A percentile compares a stretch with the other conserved stretches of the same genome.
phyloP scores from a whole-genome alignment of 441 rosid species.

The Bruguiera hainesii region DNA sequence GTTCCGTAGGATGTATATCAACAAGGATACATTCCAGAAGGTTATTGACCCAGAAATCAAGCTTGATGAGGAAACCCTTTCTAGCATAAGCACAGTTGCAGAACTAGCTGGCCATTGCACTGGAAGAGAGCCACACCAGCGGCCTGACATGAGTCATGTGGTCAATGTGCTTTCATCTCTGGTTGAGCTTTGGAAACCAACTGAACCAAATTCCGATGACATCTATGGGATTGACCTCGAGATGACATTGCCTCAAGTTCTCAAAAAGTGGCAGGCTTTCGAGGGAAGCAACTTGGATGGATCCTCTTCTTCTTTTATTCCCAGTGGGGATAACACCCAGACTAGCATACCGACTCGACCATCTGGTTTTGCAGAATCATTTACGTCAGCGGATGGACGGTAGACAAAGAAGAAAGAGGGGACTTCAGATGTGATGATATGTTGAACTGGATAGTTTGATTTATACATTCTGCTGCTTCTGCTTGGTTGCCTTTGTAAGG shows the following conservation, averaged over 20 bases:
- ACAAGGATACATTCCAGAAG: conserved; percentile 55
- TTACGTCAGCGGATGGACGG: conserved; percentile 32
- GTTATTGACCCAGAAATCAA: conserved; percentile 56
- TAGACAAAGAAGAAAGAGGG: conserved; percentile 3
- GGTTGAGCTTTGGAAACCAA: conserved; percentile 78
- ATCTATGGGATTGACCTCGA: conserved; percentile 71
- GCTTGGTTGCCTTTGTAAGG: not conserved
- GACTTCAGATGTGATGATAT: not conserved
- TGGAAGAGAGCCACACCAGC: conserved; percentile 79
- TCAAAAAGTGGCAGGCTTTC: conserved; percentile 32
- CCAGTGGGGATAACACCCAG: conserved; percentile 32
- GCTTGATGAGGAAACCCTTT: conserved; percentile 54
- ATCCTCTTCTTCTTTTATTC: conserved; percentile 16
- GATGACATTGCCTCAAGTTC: conserved; percentile 49
- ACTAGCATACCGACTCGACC: conserved; percentile 34
- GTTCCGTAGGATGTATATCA: conserved; percentile 54
- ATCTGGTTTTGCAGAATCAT: conserved; percentile 31
- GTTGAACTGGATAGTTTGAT: not conserved
- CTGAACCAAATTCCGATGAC: conserved; percentile 63
- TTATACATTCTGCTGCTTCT: conserved; percentile 9
- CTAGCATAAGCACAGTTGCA: conserved; percentile 65
- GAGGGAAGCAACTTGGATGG: conserved; percentile 25
- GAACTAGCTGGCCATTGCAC: conserved; percentile 94
- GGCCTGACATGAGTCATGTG: conserved; percentile 90
- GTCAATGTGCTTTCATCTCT: conserved; percentile 86